A percentile compares a stretch with the other conserved stretches of the same genome.
Evolutionary conservation across 306 rosid genomes (phyloP).

Genomic region (Betula pendula): DNA sequence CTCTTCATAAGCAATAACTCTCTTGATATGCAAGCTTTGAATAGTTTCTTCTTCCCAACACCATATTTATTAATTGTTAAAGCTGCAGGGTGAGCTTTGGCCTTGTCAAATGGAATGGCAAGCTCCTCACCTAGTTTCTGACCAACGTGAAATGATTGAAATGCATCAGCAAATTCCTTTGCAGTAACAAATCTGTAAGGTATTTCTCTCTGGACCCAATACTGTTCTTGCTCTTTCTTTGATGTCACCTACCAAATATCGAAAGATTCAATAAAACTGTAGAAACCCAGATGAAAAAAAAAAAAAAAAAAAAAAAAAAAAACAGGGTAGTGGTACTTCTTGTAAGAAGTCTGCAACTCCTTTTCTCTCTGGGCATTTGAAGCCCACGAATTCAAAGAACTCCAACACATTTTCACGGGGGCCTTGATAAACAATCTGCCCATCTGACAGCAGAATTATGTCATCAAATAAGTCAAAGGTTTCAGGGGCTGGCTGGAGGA

Average conservation of each 20-base stretch:
- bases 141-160: constrained; percentile 45
- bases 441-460: constrained; percentile 46
- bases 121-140: constrained; percentile 43
- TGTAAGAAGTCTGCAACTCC: constrained; percentile 55
- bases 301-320: too few relatives aligned
- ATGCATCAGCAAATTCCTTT: constrained; percentile 42
- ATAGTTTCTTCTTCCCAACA: constrained; percentile 41
- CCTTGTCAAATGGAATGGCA: constrained; percentile 40
- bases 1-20: constrained; percentile 46
- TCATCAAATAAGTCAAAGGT: constrained; percentile 50
- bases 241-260: constrained; percentile 41
- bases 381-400: constrained; percentile 43
- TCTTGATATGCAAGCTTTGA: constrained; percentile 47
- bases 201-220: constrained; percentile 35
- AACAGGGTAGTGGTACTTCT: constrained; percentile 45
- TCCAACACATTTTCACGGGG: constrained; percentile 43
- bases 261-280: neutral
- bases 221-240: constrained; percentile 47
- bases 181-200: constrained; percentile 29
- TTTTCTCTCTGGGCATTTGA: constrained; percentile 52
- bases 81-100: constrained; percentile 44
- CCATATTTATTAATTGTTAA: constrained; percentile 46
- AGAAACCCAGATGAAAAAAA: too few relatives aligned
- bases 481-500: constrained; percentile 55
- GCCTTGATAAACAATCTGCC: constrained; percentile 48